Conservation (phyloP, 345 rosid species). For the Chamaenerion angustifolium region DNA sequence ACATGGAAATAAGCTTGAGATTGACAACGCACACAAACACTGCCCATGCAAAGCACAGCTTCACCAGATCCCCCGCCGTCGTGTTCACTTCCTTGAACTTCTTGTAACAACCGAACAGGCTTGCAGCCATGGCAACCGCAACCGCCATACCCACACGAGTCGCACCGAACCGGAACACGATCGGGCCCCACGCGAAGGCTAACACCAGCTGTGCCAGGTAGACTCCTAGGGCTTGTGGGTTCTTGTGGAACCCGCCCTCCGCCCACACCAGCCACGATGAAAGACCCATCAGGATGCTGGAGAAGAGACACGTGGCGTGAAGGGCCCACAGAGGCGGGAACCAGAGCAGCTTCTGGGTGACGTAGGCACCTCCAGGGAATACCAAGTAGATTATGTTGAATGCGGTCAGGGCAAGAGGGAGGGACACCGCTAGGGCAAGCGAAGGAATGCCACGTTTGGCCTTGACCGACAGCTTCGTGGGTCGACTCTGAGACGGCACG, state of each 20-base stretch:
- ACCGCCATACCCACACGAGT: conserved; percentile 31
- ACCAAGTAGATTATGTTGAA: conserved; percentile 38
- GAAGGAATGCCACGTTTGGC: conserved; percentile 67
- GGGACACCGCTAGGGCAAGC: conserved; percentile 36
- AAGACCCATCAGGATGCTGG: conserved; percentile 54
- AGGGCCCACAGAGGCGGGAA: conserved; percentile 56
- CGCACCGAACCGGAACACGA: conserved; percentile 34
- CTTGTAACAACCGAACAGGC: conserved; percentile 41
- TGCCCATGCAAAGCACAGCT: conserved; percentile 67
- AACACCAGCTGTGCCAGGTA: conserved; percentile 44
- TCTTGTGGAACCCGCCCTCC: conserved; percentile 66
- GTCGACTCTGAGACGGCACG: conserved; percentile 6
- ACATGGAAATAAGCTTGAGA: conserved; percentile 33
- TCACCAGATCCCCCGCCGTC: conserved; percentile 56
- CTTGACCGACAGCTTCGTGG: conserved; percentile 35
- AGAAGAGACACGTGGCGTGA: conserved; percentile 31
- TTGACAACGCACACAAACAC: conserved; percentile 46
- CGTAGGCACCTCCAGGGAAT: conserved; percentile 13
- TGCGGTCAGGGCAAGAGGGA: conserved; percentile 49
- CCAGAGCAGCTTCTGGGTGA: conserved; percentile 23
- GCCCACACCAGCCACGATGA: conserved; percentile 97
- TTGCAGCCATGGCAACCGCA: conserved; percentile 27
- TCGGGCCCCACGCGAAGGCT: conserved; percentile 41
- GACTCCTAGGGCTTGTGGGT: conserved; percentile 32
- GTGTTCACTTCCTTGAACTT: conserved; percentile 43